Evolutionary conservation across 179 eudicot genomes (phyloP), one percentile per base, ranked within the genome.

Genomic region (Corrigiola litoralis): DNA sequence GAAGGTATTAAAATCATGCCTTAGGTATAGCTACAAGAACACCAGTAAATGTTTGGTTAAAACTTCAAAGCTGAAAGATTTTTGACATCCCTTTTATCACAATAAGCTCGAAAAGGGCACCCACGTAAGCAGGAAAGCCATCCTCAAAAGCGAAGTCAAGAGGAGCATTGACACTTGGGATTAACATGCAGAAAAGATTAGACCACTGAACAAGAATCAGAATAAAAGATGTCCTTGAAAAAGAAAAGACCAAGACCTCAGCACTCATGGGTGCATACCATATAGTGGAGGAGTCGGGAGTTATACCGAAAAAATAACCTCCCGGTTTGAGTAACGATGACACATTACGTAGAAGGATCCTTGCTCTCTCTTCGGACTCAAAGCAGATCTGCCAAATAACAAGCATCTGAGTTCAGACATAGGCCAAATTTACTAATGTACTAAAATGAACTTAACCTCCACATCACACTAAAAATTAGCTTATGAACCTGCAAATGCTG

Each of bases 241-340:
- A 40, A 67, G 25, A 68, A 59, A 63, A 32, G 54, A 40, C 48
- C 4, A 31, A 40, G 56, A 65, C 33, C 58, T 61, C 25, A 18
- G 47, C 27, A 55, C 44, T 46, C 36, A 65, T 32, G 67, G 68
- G 31, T 37, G 61, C 96, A 71, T 88, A 94, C 99, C 99, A 94
- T 84, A 94, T 84, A 49, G 90, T 94, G 80, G 99, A 94, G 40
- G 99, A 94, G 77, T 94, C 97, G 5, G 94, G 95, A 72, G 95
- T 85, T 67, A 94, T 85, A 72, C 99, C 99, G 52, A 94, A 55
- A 79, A 94, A 91, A 77, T 88, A 94, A 71, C 99, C 97, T 54
- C 99, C 99, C 2, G 99, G 99, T 77, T 88, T 94, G 47, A 94
- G 84, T 82, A 90, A 78, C 60, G 84, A 71, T 21, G 99, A 82